Evolutionary conservation across 192 early-diverging fungal species (phyloP).

Genomic region (Coemansia sp.): DNA sequence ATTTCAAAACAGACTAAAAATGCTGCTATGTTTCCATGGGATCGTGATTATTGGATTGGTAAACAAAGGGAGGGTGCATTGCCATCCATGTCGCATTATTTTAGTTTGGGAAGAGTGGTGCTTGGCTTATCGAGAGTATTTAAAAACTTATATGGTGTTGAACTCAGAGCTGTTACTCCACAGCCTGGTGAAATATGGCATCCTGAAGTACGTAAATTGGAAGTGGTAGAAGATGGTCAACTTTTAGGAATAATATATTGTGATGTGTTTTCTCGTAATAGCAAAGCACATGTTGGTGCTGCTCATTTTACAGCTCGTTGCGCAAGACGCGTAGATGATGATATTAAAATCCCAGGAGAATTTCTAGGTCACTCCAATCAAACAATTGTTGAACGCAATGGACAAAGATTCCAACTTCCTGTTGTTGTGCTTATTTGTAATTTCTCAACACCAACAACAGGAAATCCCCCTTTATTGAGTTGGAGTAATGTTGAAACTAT

Average conservation of each 20-base stretch:
- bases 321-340: slow-evolving; percentile 82
- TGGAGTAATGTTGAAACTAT: slow-evolving; percentile 90
- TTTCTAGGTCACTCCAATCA: slow-evolving; percentile 23
- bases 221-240: slow-evolving; percentile 87
- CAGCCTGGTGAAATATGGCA: slow-evolving; percentile 89
- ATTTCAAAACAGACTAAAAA: background rate
- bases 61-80: slow-evolving; percentile 46
- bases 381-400: slow-evolving; percentile 51
- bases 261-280: slow-evolving; percentile 79
- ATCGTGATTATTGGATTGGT: slow-evolving; percentile 70
- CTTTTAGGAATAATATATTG: slow-evolving; percentile 91
- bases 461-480: slow-evolving; percentile 64
- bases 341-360: slow-evolving; percentile 38
- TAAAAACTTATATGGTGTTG: slow-evolving; percentile 81
- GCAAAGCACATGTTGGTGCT: slow-evolving; percentile 74
- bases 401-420: slow-evolving; percentile 64
- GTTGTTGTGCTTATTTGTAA: slow-evolving; percentile 75
- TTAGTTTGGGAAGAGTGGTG: slow-evolving; percentile 86
- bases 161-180: slow-evolving; percentile 67
- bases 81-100: slow-evolving; percentile 66
- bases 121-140: slow-evolving; percentile 86
- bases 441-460: slow-evolving; percentile 55
- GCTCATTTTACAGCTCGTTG: slow-evolving; percentile 96
- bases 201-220: slow-evolving; percentile 82
- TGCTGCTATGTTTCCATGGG: slow-evolving; percentile 69